Conservation (phyloP, 768 basidiomycete genomes). For the Agaricus bisporus region DNA sequence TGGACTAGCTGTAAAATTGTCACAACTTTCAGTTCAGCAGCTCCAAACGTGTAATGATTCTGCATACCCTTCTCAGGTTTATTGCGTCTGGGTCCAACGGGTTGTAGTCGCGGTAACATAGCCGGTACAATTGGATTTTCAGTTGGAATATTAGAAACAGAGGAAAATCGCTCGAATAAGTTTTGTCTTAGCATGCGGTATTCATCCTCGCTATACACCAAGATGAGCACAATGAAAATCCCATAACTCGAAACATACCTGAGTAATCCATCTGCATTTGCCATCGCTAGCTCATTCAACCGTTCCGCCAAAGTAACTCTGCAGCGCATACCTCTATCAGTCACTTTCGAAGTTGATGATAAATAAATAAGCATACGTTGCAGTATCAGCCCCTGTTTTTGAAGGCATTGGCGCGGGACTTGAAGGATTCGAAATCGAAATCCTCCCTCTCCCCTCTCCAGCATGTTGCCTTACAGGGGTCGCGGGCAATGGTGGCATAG, state of each 20-base stretch:
- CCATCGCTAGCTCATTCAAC: constrained; percentile 72
- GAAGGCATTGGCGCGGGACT: background rate
- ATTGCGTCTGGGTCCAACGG: constrained; percentile 9
- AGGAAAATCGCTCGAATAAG: constrained; percentile 75
- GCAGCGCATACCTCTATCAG: background rate
- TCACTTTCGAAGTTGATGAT: background rate
- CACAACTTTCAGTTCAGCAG: background rate
- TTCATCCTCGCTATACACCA: constrained; percentile 64
- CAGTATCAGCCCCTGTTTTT: constrained; percentile 15
- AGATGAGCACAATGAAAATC: background rate
- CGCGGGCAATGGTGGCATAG: background rate
- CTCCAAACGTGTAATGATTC: background rate
- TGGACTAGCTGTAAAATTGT: constrained; percentile 20
- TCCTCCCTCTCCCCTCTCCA: background rate
- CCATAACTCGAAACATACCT: constrained; percentile 37
- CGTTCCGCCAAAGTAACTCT: constrained; percentile 77
- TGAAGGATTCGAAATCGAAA: background rate
- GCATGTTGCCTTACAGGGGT: background rate
- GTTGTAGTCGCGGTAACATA: constrained; percentile 25
- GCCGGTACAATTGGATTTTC: constrained; percentile 61
- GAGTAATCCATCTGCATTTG: constrained; percentile 75
- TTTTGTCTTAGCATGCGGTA: constrained; percentile 81
- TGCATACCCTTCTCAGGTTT: constrained; percentile 29
- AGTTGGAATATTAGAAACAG: constrained; percentile 47
- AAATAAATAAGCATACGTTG: constrained; percentile 37